A percentile compares a stretch with the other conserved stretches of the same genome.
These are phyloP conservation scores for Serendipita vermifera DNA, from an alignment of 768 basidiomycete genomes.

Conservation along the genomic window DNA sequence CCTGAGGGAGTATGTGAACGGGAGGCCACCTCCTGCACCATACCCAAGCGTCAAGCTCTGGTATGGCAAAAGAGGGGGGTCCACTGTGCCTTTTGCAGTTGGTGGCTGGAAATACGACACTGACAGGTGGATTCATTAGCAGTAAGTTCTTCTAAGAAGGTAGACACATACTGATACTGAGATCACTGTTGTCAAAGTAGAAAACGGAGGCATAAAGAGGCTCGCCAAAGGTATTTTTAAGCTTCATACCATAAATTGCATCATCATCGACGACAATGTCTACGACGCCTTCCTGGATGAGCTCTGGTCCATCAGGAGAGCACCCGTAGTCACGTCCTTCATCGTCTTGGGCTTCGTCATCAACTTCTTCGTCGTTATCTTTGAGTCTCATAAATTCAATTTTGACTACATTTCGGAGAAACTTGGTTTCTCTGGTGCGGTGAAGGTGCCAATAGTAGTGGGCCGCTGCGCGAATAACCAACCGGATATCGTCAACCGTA, in stretches of 20 bases:
- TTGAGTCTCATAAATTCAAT: slow-evolving; percentile 9
- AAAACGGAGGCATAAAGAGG: slow-evolving; percentile 20
- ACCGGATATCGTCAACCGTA: background rate
- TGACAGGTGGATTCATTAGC: background rate
- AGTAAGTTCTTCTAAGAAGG: background rate
- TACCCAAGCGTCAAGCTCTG: slow-evolving; percentile 28
- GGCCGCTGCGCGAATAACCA: slow-evolving; percentile 8
- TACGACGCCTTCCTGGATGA: slow-evolving; percentile 11
- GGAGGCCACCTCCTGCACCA: slow-evolving; percentile 25
- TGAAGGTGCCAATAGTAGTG: slow-evolving; percentile 13
- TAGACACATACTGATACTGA: slow-evolving; percentile 18
- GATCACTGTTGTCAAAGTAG: slow-evolving; percentile 23
- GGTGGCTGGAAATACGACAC: slow-evolving; percentile 8
- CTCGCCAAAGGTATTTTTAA: slow-evolving; percentile 18
- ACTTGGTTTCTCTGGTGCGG: background rate
- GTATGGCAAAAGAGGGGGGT: slow-evolving; percentile 9
- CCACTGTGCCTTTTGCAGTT: background rate
- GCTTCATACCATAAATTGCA: slow-evolving; percentile 16
- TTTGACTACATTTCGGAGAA: background rate
- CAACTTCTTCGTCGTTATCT: background rate
- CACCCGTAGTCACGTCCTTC: too few species aligned
- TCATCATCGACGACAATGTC: slow-evolving; percentile 19
- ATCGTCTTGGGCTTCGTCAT: background rate
- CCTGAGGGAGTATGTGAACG: slow-evolving; percentile 25
- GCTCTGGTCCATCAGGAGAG: slow-evolving; percentile 9